Conservation (phyloP, 2,329 filamentous ascomycete genomes). For the Colletotrichum cordylinicola region DNA sequence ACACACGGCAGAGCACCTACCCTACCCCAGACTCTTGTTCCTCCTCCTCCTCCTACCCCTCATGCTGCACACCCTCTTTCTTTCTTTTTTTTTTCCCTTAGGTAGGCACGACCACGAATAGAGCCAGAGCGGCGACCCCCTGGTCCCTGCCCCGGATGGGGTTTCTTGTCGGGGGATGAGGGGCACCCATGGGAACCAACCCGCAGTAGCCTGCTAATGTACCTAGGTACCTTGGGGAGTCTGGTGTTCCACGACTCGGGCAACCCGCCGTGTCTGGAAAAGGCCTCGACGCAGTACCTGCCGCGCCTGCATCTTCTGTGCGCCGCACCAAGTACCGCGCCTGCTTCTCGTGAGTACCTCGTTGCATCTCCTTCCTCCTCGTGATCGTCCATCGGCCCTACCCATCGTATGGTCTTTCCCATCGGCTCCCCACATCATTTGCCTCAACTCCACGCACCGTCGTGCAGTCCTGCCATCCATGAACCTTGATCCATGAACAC, state of each 20-base stretch:
- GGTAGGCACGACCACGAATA: background rate
- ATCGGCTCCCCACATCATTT: constrained; percentile 4
- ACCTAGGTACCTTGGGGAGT: too few relatives aligned
- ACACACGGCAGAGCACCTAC: background rate
- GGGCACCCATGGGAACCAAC: background rate
- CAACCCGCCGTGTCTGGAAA: background rate
- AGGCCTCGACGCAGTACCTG: background rate
- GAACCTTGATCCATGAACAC: background rate
- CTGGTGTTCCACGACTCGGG: background rate
- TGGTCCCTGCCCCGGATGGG: background rate
- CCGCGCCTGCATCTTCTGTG: background rate
- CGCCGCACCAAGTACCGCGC: background rate
- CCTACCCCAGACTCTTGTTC: background rate
- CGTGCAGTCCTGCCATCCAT: background rate
- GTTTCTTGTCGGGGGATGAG: background rate
- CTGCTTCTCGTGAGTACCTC: background rate
- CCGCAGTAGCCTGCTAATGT: background rate
- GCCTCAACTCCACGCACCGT: constrained; percentile 2
- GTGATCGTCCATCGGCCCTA: constrained; percentile 8
- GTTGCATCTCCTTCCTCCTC: background rate
- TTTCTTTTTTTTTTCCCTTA: background rate
- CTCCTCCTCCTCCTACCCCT: background rate
- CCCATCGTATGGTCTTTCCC: background rate
- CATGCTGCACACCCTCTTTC: background rate
- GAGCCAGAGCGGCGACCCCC: background rate